phyloP scores from a whole-genome alignment of 2,329 filamentous ascomycete genomes.

The Onygena corvina region DNA sequence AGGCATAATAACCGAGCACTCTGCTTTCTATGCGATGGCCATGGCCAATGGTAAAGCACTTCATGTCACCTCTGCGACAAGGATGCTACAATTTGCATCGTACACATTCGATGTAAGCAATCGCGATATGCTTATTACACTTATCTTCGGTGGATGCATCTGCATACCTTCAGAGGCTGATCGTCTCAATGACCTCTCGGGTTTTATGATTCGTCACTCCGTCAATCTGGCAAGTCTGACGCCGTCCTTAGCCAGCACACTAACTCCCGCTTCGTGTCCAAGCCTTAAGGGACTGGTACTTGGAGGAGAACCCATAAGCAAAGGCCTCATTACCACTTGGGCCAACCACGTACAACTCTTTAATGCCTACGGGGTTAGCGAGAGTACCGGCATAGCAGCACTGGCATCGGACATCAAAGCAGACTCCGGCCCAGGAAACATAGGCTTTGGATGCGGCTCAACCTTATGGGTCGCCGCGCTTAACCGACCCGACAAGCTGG shows the following conservation, averaged over 20 bases:
- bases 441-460: background rate
- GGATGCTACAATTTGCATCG: constrained; percentile 43
- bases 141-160: constrained; percentile 46
- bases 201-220: constrained; percentile 38
- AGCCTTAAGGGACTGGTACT: constrained; percentile 29
- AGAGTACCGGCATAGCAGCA: background rate
- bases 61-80: constrained; percentile 26
- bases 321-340: constrained; percentile 20
- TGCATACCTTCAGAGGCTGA: constrained; percentile 45
- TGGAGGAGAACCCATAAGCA: constrained; percentile 20
- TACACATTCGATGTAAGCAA: constrained; percentile 8
- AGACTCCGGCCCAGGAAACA: background rate
- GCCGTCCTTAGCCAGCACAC: constrained; percentile 40
- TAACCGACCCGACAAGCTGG: constrained; percentile 13
- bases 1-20: constrained; percentile 1
- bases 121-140: constrained; percentile 22
- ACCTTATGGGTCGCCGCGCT: constrained; percentile 19
- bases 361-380: constrained; percentile 25
- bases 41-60: background rate
- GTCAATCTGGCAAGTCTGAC: constrained; percentile 48
- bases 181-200: constrained; percentile 38
- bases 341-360: constrained; percentile 25
- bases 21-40: too few relatives aligned
- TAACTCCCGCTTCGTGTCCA: constrained; percentile 31
- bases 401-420: background rate